phyloP scores from a whole-genome alignment of 805 yeast genomes.

The Wickerhamomyces tratensis region DNA sequence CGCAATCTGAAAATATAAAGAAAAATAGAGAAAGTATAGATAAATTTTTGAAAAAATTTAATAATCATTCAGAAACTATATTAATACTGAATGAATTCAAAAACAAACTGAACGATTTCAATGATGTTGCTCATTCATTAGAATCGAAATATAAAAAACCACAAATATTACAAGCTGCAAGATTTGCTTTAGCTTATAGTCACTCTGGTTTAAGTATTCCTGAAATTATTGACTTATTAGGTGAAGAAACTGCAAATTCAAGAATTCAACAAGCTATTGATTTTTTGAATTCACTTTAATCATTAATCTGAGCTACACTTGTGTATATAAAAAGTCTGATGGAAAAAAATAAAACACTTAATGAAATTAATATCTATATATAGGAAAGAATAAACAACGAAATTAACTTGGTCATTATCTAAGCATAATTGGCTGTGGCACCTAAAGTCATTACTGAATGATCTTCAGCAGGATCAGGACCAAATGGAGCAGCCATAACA shows the following conservation, averaged over 20 bases:
- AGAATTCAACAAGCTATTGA: slow-evolving; percentile 19
- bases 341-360: too few species aligned
- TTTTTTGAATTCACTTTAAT: neutral
- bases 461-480: slow-evolving; percentile 25
- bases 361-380: too few species aligned
- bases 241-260: slow-evolving; percentile 24
- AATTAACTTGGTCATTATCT: neutral
- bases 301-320: too few species aligned
- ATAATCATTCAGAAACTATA: neutral
- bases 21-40: slow-evolving; percentile 6
- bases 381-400: too few species aligned
- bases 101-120: slow-evolving; percentile 1
- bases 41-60: slow-evolving; percentile 10
- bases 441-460: slow-evolving; percentile 26
- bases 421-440: slow-evolving; percentile 19
- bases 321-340: too few species aligned
- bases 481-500: slow-evolving; percentile 54
- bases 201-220: slow-evolving; percentile 64
- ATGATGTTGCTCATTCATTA: neutral
- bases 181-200: slow-evolving; percentile 66
- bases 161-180: slow-evolving; percentile 43
- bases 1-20: slow-evolving; percentile 21
- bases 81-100: slow-evolving; percentile 2
- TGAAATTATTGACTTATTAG: slow-evolving; percentile 44
- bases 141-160: slow-evolving; percentile 12